Base-by-base conservation (phyloP, 2,329 filamentous ascomycete genomes). In the Chaetomiaceae sp. region DNA sequence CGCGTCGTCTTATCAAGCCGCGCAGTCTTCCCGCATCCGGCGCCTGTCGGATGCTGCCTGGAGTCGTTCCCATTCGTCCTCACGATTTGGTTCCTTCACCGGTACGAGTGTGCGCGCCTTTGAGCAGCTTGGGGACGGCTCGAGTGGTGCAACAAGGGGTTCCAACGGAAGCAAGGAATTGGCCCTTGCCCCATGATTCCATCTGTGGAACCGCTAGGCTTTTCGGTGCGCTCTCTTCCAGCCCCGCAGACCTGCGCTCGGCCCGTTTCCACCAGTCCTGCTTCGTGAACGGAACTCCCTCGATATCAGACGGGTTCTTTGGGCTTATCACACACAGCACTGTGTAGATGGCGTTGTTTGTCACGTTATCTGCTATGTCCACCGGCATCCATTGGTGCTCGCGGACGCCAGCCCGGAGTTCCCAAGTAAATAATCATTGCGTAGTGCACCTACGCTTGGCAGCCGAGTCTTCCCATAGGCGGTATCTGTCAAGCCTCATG, bases 111-210 rank as follows among this genome's bases (percentile, higher is more conserved):
- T 27, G 38, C 27, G 27, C 27, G 27, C 14, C 27, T 5, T 29
- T 29, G 10, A 14, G 27, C n/a, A n/a, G 37, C 22, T 40, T 53
- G 53, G 44, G 47, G 44, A 50, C 53, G 43, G 18, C 48, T 50
- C 48, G 46, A 38, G 54, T 42, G n/a, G n/a, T 33, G 38, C 17
- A 18, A 35, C 48, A 44, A 24, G 46, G 38, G 40, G 32, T 39
- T 49, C 54, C 47, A 50, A 47, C 41, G 48, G 34, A 38, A 48
- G 54, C 53, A 44, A 50, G 38, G 10, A 39, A 43, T n/a, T 19
- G 14, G 26, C 5, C 17, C 32, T 26, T 20, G 51, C 44, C 53
- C 51, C 48, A 42, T 36, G 50, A 56, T 51, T 49, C 35, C 41
- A 47, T 43, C 34, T 38, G 54, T 50, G 50, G 50, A 48, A 43